Conservation (phyloP, 331 rosid genomes). For the Prunus yedoensis region DNA sequence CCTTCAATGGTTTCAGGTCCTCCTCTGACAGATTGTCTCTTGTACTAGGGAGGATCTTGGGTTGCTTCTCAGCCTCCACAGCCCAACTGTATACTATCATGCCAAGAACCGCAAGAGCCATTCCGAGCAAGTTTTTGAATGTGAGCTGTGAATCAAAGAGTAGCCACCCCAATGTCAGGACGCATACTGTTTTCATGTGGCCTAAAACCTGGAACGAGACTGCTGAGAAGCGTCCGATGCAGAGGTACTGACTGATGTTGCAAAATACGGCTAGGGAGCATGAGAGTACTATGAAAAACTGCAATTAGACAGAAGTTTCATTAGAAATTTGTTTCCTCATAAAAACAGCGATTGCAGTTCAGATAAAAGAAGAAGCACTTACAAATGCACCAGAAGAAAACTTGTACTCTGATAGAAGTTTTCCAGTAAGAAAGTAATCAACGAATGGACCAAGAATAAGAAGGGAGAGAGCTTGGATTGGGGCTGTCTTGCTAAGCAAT, state of each 20-base stretch:
- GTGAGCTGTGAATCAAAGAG: conserved; percentile 48
- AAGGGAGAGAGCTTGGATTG: conserved; percentile 51
- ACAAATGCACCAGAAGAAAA: conserved; percentile 34
- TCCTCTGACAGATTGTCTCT: conserved; percentile 28
- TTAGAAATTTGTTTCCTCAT: background rate
- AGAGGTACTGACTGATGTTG: conserved; percentile 56
- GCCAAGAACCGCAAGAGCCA: conserved; percentile 47
- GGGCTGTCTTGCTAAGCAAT: conserved; percentile 55
- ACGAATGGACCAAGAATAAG: conserved; percentile 46
- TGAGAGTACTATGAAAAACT: conserved; percentile 45
- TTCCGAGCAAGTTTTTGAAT: conserved; percentile 41
- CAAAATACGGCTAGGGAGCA: conserved; percentile 58
- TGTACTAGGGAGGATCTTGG: conserved; percentile 17
- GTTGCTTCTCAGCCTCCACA: conserved; percentile 43
- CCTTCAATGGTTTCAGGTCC: conserved; percentile 34
- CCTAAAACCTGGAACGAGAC: conserved; percentile 54
- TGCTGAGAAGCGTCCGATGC: conserved; percentile 59
- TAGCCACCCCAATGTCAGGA: conserved; percentile 48
- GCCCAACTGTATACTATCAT: conserved; percentile 55
- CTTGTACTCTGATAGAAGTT: conserved; percentile 28
- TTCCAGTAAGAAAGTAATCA: conserved; percentile 45
- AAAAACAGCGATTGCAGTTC: background rate
- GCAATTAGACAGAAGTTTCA: conserved; percentile 6
- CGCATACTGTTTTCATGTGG: conserved; percentile 53
- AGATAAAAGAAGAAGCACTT: conserved; percentile 14